These are phyloP conservation scores for Mycena galopus DNA, from an alignment of 768 basidiomycete species.

Conservation along the genomic window DNA sequence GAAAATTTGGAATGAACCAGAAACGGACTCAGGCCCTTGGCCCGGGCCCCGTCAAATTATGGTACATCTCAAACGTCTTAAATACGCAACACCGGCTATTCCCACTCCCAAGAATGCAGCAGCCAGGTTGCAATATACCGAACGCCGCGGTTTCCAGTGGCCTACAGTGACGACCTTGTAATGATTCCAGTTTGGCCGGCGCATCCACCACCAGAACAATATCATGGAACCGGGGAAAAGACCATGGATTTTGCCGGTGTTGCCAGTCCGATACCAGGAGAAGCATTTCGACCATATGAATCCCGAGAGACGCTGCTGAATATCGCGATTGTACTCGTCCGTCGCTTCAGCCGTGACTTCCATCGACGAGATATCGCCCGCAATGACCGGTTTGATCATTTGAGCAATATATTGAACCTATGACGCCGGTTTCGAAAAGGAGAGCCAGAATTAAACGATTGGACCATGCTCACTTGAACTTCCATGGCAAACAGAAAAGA, in stretches of 20 bases:
- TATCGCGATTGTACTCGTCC: conserved; percentile 53
- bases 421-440: neutral
- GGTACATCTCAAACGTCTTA: too few species aligned
- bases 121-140: neutral
- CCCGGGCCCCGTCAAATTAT: too few species aligned
- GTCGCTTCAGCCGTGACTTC: conserved; percentile 53
- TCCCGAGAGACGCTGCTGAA: conserved; percentile 50
- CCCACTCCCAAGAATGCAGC: neutral
- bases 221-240: conserved; percentile 50
- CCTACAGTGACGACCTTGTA: conserved; percentile 43
- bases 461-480: conserved; percentile 49
- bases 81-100: neutral
- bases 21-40: too few species aligned
- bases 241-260: conserved; percentile 43
- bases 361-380: conserved; percentile 48
- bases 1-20: too few species aligned
- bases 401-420: conserved; percentile 59
- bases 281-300: conserved; percentile 52
- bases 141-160: conserved; percentile 39
- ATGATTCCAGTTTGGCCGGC: conserved; percentile 48
- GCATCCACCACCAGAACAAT: conserved; percentile 52
- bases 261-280: conserved; percentile 52
- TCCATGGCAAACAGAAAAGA: conserved; percentile 60
- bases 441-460: neutral
- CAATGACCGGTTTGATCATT: conserved; percentile 56